A percentile compares a stretch with the other conserved stretches of the same genome.
Evolutionary conservation across 2,329 filamentous ascomycete species (phyloP).

Genomic region (Colletotrichum sp.): DNA sequence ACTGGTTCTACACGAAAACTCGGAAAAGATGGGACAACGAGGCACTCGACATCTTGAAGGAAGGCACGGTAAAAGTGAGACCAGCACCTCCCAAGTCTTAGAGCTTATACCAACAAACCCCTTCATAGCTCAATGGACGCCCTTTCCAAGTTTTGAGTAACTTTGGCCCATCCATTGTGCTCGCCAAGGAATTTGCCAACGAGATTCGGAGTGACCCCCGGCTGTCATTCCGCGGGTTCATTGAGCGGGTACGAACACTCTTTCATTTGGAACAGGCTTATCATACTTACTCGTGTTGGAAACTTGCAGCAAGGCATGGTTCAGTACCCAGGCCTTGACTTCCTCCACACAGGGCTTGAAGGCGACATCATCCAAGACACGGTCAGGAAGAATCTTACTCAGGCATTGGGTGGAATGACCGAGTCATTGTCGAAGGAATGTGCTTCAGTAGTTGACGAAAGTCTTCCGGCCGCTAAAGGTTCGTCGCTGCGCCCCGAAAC

Average conservation of each 20-base stretch:
- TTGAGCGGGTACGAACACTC: neutral
- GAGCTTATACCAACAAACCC: neutral
- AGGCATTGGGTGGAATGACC: neutral
- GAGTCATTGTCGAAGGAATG: neutral
- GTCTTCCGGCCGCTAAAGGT: neutral
- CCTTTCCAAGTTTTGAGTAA: neutral
- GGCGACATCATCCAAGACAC: neutral
- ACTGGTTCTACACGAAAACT: neutral
- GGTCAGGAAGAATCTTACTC: neutral
- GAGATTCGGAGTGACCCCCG: neutral
- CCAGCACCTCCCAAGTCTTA: neutral
- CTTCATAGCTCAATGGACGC: neutral
- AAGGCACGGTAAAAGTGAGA: neutral
- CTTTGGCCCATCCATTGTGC: neutral
- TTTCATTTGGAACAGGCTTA: neutral
- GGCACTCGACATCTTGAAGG: neutral
- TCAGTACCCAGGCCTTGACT: neutral
- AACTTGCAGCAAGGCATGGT: neutral
- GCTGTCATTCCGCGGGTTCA: neutral
- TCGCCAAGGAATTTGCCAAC: neutral
- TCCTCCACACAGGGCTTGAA: neutral
- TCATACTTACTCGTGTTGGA: neutral
- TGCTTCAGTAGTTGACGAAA: neutral
- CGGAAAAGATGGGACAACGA: neutral
- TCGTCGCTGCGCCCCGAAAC: fast-evolving